Percentiles rank a stretch among this genome's conserved stretches.
Evolutionary conservation across 176 grass and related monocot genomes (phyloP).

Genomic region (Lolium rigidum): DNA sequence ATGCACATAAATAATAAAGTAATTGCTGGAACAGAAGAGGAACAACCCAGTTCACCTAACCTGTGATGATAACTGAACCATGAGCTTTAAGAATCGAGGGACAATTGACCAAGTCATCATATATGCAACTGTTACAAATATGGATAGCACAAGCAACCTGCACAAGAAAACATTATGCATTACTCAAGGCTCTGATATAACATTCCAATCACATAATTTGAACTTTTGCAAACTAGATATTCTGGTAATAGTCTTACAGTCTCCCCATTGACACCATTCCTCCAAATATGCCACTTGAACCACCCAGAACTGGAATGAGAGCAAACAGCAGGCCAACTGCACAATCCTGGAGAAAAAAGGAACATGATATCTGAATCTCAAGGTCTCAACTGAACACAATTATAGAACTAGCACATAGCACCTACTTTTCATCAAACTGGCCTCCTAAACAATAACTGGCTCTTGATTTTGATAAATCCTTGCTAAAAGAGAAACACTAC

Average conservation of each 20-base stretch:
- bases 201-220: slow-evolving; percentile 18
- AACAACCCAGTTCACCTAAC: slow-evolving; percentile 55
- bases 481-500: background rate
- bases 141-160: slow-evolving; percentile 89
- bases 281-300: slow-evolving; percentile 81
- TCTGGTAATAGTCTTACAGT: slow-evolving; percentile 61
- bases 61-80: slow-evolving; percentile 98
- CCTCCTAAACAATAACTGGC: background rate
- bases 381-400: slow-evolving; percentile 12
- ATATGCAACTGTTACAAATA: slow-evolving; percentile 79
- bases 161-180: slow-evolving; percentile 52
- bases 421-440: slow-evolving; percentile 1
- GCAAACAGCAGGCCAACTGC: slow-evolving; percentile 95
- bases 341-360: slow-evolving; percentile 81
- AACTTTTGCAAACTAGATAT: slow-evolving; percentile 20
- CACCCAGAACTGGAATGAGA: slow-evolving; percentile 92
- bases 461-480: background rate
- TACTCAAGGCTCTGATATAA: slow-evolving; percentile 17
- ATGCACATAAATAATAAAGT: slow-evolving; percentile 26
- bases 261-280: slow-evolving; percentile 95
- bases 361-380: slow-evolving; percentile 20
- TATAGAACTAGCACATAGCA: background rate
- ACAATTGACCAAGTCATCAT: slow-evolving; percentile 96
- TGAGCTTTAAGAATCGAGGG: slow-evolving; percentile 97
- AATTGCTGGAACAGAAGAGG: slow-evolving; percentile 33